Evolutionary conservation across 2,329 filamentous ascomycete genomes (phyloP), one percentile per base, ranked within the genome.

Genomic region (Xylariaceae sp.): DNA sequence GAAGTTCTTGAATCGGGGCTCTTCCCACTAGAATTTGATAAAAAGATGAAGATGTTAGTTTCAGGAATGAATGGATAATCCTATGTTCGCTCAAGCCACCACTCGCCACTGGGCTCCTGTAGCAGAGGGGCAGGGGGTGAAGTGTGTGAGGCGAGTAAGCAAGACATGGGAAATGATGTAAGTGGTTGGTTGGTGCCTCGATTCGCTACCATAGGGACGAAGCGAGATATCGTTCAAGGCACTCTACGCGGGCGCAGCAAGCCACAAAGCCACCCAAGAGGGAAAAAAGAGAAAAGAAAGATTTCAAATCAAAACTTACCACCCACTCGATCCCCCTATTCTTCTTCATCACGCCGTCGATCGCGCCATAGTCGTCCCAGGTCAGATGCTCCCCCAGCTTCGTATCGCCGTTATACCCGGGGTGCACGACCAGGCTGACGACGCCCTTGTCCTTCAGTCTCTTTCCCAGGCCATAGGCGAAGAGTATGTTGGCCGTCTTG

Each of bases 401-500:
- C 4, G 55, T 60, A 6, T 53, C 52, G 31, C 47, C 45, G 7
- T 51, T 50, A 27, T 40, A 53, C n/a, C 64, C 65, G 3, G 63
- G 64, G 13, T 39, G 64, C 3, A 62, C 39, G 3, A 59, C 59
- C 5, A 56, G 56, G 1, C 60, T 56, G 2, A 51, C 48, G 5
- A 67, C 47, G 2, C 57, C 57, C 2, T 48, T 50, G n/a, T 30
- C 29, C 9, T 48, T 44, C 3, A 66, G 50, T 7, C 56, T 59
- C 17, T 63, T 51, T 1, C 50, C 51, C 5, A 68, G 46, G 34
- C 55, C 60, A 13, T 56, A 58, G 0, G 57, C 53, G 44, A 67
- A 66, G 32, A 69, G 53, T 9, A 73, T 65, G 29, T 70, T 68
- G 3, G 69, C 68, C 3, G 65, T 64, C 48, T 73, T 73, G 31